These are phyloP conservation scores for Dipteronia dyeriana DNA, from an alignment of 345 rosid species.

Conservation along the genomic window DNA sequence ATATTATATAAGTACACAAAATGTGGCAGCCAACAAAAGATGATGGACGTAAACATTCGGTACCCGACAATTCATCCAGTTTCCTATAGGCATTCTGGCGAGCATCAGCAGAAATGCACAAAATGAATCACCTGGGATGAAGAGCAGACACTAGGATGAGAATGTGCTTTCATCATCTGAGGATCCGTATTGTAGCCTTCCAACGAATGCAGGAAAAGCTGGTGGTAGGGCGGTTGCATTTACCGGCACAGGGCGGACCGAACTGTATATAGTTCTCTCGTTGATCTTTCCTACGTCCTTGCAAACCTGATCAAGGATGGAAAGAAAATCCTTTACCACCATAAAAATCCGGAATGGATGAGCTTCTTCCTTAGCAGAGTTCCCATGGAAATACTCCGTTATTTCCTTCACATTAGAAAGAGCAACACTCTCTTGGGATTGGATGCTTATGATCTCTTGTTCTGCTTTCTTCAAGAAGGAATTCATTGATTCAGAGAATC, in stretches of 20 bases:
- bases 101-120: neutral
- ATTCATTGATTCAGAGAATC: constrained; percentile 63
- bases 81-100: neutral
- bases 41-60: neutral
- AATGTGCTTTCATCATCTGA: constrained; percentile 43
- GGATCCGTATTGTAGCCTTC: constrained; percentile 37
- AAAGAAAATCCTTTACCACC: constrained; percentile 85
- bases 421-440: constrained; percentile 45
- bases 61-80: neutral
- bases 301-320: constrained; percentile 86
- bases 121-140: neutral
- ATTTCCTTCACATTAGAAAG: constrained; percentile 66
- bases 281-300: constrained; percentile 88
- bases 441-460: constrained; percentile 59
- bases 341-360: constrained; percentile 73
- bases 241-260: constrained; percentile 44
- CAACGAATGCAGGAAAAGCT: constrained; percentile 47
- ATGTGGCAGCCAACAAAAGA: neutral
- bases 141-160: constrained; percentile 6
- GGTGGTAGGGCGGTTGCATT: constrained; percentile 35
- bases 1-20: constrained; percentile 14
- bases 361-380: constrained; percentile 74
- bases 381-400: constrained; percentile 91
- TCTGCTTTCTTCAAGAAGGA: constrained; percentile 65
- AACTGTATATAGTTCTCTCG: constrained; percentile 69